Conservation (phyloP, 768 basidiomycete genomes). For the Lactarius vividus region DNA sequence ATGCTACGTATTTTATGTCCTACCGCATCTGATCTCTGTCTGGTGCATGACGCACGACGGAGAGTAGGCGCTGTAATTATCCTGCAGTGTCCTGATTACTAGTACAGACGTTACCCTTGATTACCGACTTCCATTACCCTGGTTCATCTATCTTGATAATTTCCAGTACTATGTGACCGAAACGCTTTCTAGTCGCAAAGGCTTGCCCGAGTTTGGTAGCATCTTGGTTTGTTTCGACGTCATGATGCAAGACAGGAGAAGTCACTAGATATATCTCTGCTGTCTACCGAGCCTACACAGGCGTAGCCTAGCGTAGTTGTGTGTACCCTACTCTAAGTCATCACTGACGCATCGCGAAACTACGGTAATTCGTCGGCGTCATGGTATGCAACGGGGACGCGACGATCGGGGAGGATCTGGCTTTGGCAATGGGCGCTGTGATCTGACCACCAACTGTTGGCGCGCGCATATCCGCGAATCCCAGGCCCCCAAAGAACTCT, state of each 20-base stretch:
- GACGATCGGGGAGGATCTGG: too few species aligned
- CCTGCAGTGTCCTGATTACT: neutral
- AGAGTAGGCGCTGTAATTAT: neutral
- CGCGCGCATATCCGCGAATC: neutral
- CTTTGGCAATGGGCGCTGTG: neutral
- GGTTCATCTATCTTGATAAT: neutral
- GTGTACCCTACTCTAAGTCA: neutral
- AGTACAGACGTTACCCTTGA: neutral
- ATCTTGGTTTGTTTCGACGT: neutral
- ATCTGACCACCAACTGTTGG: neutral
- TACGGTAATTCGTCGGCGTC: neutral
- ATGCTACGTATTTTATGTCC: slow-evolving; percentile 11
- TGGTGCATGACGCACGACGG: neutral
- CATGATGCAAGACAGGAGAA: too few species aligned
- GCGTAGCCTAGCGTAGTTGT: neutral
- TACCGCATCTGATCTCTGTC: neutral
- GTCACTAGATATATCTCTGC: neutral
- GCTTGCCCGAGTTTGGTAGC: neutral
- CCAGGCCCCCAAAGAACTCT: neutral
- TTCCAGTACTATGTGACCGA: neutral
- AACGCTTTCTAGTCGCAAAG: neutral
- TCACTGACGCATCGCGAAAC: neutral
- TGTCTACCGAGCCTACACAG: neutral
- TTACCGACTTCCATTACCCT: neutral
- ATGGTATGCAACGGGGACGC: neutral